A percentile compares a stretch with the other conserved stretches of the same genome.
Evolutionary conservation across 2,329 filamentous ascomycete genomes (phyloP).

Genomic region (Aureobasidium sp.): DNA sequence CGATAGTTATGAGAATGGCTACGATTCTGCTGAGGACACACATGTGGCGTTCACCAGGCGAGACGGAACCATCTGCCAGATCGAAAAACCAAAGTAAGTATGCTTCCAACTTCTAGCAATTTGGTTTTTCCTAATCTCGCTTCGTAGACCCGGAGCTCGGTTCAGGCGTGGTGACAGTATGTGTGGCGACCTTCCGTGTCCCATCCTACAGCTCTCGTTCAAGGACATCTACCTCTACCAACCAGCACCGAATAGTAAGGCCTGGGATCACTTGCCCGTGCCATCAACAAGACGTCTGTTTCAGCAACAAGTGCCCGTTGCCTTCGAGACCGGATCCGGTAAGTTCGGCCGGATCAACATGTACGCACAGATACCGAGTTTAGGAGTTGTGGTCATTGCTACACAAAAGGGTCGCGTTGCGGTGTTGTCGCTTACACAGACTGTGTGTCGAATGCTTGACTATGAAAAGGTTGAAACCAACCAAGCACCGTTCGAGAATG

Average conservation of each 20-base stretch:
- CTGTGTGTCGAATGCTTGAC: conserved; percentile 8
- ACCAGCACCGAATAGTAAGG: conserved; percentile 20
- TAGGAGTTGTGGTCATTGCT: conserved; percentile 62
- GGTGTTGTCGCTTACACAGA: conserved; percentile 53
- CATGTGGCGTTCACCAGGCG: conserved; percentile 17
- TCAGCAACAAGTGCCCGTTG: conserved; percentile 29
- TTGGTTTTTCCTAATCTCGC: no score
- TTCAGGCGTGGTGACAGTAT: conserved; percentile 22
- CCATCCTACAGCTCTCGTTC: conserved; percentile 37
- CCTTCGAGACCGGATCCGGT: conserved; percentile 18
- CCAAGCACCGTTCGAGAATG: not conserved
- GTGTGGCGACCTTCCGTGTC: conserved; percentile 30
- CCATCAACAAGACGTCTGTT: conserved; percentile 28
- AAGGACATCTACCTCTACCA: conserved; percentile 40
- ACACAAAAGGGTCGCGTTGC: conserved; percentile 60
- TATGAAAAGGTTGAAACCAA: not conserved
- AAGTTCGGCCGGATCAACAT: conserved; percentile 53
- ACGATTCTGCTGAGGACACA: not conserved
- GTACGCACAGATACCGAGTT: conserved; percentile 57
- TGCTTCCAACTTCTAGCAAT: conserved; percentile 19
- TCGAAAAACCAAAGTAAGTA: conserved; percentile 20
- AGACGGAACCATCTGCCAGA: conserved; percentile 21
- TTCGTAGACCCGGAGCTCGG: conserved; percentile 13
- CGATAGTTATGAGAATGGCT: not conserved
- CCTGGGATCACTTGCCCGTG: conserved; percentile 15